Percentiles rank a stretch among this genome's conserved stretches.
These are phyloP conservation scores for Euphorbia pulcherrima DNA, from an alignment of 345 rosid species.

Conservation along the genomic window DNA sequence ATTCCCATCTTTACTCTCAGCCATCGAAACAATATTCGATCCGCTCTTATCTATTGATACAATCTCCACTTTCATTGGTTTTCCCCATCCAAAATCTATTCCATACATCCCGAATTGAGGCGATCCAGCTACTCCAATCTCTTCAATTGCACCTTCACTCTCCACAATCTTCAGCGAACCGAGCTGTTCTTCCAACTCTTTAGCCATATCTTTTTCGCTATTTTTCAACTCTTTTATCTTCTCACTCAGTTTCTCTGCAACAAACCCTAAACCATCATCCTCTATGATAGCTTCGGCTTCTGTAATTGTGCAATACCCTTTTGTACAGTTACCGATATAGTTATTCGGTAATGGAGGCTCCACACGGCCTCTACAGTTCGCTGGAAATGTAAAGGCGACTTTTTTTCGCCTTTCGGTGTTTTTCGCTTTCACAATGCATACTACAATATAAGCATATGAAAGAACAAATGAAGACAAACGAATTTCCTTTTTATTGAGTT, in stretches of 20 bases:
- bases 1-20: slow-evolving; percentile 9
- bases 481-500: not conserved
- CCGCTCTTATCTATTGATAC: not conserved
- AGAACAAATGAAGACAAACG: slow-evolving; percentile 36
- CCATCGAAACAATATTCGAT: not conserved
- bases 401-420: slow-evolving; percentile 13
- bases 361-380: slow-evolving; percentile 33
- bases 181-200: not conserved
- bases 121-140: slow-evolving; percentile 14
- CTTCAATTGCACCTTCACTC: not conserved
- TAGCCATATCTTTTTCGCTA: not conserved
- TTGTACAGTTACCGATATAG: slow-evolving; percentile 34
- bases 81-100: slow-evolving; percentile 26
- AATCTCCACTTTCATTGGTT: slow-evolving; percentile 17
- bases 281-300: not conserved
- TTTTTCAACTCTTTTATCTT: not conserved
- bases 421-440: slow-evolving; percentile 30
- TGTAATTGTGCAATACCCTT: not conserved
- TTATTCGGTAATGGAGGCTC: slow-evolving; percentile 37
- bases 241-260: slow-evolving; percentile 1
- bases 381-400: slow-evolving; percentile 20
- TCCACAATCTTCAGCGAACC: not conserved
- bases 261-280: not conserved
- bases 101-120: not conserved
- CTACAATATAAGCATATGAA: slow-evolving; percentile 24